phyloP scores from a whole-genome alignment of 352 stramenopile genomes.

The Pythium coloratum region DNA sequence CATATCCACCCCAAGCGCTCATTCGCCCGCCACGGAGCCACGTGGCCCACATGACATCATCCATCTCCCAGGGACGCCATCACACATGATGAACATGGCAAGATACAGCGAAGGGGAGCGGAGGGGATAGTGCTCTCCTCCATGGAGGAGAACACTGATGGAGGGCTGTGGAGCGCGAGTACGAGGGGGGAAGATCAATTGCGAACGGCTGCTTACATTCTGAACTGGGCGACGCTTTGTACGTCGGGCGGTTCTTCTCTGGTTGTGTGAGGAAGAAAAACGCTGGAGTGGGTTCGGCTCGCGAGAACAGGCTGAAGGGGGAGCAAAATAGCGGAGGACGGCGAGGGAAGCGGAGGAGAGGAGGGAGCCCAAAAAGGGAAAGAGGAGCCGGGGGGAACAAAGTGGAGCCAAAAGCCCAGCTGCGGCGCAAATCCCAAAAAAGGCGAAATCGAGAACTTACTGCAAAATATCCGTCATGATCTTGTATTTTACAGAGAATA shows the following conservation, averaged over 20 bases:
- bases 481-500: background rate
- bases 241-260: conserved; percentile 29
- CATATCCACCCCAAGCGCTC: background rate
- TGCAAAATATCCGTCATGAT: conserved; percentile 2
- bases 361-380: conserved; percentile 16
- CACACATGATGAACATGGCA: background rate
- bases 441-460: conserved; percentile 26
- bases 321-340: conserved; percentile 7
- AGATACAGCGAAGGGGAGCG: background rate
- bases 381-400: conserved; percentile 18
- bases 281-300: conserved; percentile 19
- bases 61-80: background rate
- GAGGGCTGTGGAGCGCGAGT: background rate
- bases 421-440: conserved; percentile 28
- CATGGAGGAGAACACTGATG: background rate
- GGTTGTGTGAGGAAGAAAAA: conserved; percentile 37
- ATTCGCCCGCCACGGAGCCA: background rate
- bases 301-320: conserved; percentile 11
- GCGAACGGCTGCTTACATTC: conserved; percentile 19
- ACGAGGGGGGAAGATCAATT: background rate
- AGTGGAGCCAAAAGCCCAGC: conserved; percentile 15
- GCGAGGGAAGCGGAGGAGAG: conserved; percentile 17
- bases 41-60: background rate
- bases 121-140: background rate
- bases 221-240: conserved; percentile 29